Evolutionary conservation across 306 rosid species (phyloP).

Genomic region (Rubus parviflorus): DNA sequence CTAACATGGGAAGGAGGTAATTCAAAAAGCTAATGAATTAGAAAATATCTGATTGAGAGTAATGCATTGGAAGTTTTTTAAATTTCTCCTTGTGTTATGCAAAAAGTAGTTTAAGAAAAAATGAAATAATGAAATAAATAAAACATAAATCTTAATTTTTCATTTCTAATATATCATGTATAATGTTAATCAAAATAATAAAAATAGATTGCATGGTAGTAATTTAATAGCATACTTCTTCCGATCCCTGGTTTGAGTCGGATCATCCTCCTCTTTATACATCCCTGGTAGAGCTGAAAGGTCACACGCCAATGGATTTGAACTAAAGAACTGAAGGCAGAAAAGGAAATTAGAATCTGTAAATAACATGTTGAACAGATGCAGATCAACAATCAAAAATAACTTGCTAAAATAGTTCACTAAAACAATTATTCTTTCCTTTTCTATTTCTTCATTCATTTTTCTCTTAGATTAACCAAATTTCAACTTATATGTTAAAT

Average conservation of each 20-base stretch:
- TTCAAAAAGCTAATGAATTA: neutral
- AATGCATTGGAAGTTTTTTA: neutral
- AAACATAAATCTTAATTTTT: neutral
- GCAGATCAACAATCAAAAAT: neutral
- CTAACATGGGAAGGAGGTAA: neutral
- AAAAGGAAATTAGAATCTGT: slow-evolving; percentile 2
- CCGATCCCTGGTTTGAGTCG: slow-evolving; percentile 17
- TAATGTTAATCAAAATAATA: neutral
- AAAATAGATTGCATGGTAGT: neutral
- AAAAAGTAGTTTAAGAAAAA: neutral
- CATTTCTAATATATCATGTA: neutral
- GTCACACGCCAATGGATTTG: slow-evolving; percentile 43
- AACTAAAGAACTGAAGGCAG: slow-evolving; percentile 43
- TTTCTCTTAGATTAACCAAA: neutral
- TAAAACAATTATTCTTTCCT: neutral
- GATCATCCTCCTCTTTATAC: slow-evolving; percentile 25
- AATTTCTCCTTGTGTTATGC: neutral
- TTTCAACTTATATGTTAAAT: neutral
- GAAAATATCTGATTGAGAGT: neutral
- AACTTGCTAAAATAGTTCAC: neutral
- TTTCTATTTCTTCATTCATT: neutral
- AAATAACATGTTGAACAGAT: slow-evolving; percentile 6
- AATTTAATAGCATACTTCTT: slow-evolving; percentile 34
- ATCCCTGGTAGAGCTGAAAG: slow-evolving; percentile 36
- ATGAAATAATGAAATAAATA: neutral